Evolutionary conservation across 192 early-diverging fungal genomes (phyloP), one percentile per base, ranked within the genome.

Genomic region (Linnemannia schmuckeri): DNA sequence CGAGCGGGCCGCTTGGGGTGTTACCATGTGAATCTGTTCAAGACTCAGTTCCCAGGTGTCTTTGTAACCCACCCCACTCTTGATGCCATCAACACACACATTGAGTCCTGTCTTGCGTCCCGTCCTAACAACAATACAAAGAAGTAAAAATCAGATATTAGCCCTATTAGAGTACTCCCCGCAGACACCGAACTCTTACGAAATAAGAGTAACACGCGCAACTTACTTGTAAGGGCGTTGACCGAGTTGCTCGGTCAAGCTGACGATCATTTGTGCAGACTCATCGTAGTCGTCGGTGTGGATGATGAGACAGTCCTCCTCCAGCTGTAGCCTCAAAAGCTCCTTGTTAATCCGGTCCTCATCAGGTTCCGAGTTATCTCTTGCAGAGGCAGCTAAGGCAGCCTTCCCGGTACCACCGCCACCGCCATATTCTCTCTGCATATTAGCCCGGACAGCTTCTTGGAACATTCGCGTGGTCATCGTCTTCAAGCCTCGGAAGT

Each of bases 1-100:
- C 20, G 82, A 79, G 20, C 80, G 87, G 2, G 91, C 90, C 4
- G 88, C 74, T 1, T 70, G 66, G 0, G 78, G 70, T 7, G 91
- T 92, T 40, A 89, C 81, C 76, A 87, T 77, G 46, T 89, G 88
- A 7, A 92, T 84, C 66, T 90, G 87, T 73, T 91, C 87, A 10
- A 92, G 78, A 81, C 85, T 88, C 68, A 82, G 83, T 15, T 63
- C 63, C 80, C 88, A 92, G 1, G 80, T 88, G 35, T 92, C 90
- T 3, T 69, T 57, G 1, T 79, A 33, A 46, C 87, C 83, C 0
- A 3, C 38, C 13, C 91, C 91, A n/a, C 81, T 77, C 44, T 63
- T 80, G 68, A 80, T 80, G 12, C 83, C 86, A 37, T 82, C 82
- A 3, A 80, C 52, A 40, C 63, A 84, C 0, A 82, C 70, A 70